phyloP scores from a whole-genome alignment of 2,329 filamentous ascomycete species.

The Neofusicoccum cordaticola region DNA sequence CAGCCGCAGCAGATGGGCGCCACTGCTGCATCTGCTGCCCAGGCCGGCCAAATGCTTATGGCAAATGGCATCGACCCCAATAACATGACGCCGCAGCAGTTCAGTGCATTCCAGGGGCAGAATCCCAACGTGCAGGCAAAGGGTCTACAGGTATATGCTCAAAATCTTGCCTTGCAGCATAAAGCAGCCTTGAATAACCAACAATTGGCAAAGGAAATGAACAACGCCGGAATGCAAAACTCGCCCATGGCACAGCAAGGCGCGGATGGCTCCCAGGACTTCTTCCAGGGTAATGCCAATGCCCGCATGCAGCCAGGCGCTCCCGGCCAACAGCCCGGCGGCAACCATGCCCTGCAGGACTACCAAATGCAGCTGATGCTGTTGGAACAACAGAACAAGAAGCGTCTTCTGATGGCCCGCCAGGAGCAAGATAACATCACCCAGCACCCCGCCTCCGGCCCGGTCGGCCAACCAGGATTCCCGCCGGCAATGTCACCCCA shows the following conservation, averaged over 20 bases:
- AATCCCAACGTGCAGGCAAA: constrained; percentile 67
- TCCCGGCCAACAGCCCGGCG: constrained; percentile 48
- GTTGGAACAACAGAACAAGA: constrained; percentile 84
- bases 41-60: constrained; percentile 60
- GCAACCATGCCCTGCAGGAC: constrained; percentile 79
- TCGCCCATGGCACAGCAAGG: constrained; percentile 75
- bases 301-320: constrained; percentile 60
- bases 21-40: constrained; percentile 46
- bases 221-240: constrained; percentile 67
- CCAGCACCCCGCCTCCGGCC: constrained; percentile 46
- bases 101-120: constrained; percentile 60
- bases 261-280: constrained; percentile 32
- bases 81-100: constrained; percentile 71
- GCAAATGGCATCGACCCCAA: constrained; percentile 72
- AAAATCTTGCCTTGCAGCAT: constrained; percentile 79
- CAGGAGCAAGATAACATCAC: constrained; percentile 70
- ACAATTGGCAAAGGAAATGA: constrained; percentile 72
- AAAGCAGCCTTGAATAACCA: constrained; percentile 77
- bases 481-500: constrained; percentile 67
- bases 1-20: constrained; percentile 64
- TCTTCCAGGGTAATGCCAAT: constrained; percentile 37
- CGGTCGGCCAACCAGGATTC: constrained; percentile 51
- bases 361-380: constrained; percentile 90
- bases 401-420: constrained; percentile 77
- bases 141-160: constrained; percentile 82